Base-by-base conservation (phyloP, 2,329 filamentous ascomycete genomes). In the Penicillium sp. region DNA sequence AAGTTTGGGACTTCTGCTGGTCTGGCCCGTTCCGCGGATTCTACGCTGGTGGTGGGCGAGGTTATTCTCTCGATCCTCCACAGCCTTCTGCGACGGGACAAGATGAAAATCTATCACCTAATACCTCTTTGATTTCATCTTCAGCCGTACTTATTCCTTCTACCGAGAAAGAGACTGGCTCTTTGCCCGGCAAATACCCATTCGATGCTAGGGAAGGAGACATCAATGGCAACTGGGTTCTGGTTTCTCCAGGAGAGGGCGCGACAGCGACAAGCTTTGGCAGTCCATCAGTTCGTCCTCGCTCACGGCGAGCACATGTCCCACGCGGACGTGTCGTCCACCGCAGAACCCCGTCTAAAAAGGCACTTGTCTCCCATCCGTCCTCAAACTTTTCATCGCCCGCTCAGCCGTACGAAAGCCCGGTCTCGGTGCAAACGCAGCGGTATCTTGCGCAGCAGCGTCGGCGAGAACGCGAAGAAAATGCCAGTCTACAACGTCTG, bases 1-100 rank as follows among this genome's bases (percentile, higher is more conserved):
- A 90, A 71, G 88, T 96, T 0, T 93, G 92, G 85, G 86, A 93
- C 68, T 95, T 97, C 70, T 97, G 93, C 80, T 91, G 83, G 74
- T 76, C 81, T 4, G 81, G 74, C 26, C 86, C 90, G 0, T 96
- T 97, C 71, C 85, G 86, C 58, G 93, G 93, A 0, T 97, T 97
- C 75, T 89, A 93, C 64, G 92, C 93, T 13, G 94, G 93, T 7
- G 92, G 90, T 3, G 94, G 93, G 8, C 83, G 82, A 63, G 88
- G 87, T 29, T 96, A 93, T 71, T 80, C 85, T 7, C 79, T 91
- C 67, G 74, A 81, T 29, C 53, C 41, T 55, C 60, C 51, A 44
- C 38, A 38, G 31, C 46, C 44, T 59, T 64, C 38, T 54, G 63
- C 50, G 19, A 29, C 44, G 30, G 50, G 51, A 9, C 11, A 17